A percentile compares a stretch with the other conserved stretches of the same genome.
Conservation (phyloP, 495 filamentous ascomycete genomes). For the Durotheca rogersii region DNA sequence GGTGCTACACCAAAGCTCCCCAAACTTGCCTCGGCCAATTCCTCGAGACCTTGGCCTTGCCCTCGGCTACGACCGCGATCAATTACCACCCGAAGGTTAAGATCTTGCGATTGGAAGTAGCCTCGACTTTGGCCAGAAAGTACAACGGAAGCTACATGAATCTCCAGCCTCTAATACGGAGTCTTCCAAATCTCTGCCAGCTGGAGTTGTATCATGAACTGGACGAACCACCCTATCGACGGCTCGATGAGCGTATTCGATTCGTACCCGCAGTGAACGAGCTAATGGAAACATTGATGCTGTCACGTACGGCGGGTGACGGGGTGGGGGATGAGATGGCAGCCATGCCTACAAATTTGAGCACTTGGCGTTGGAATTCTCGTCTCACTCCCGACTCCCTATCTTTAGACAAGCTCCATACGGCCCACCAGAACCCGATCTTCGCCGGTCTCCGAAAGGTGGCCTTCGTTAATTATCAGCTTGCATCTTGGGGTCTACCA, state of each 20-base stretch:
- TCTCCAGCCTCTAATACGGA: conserved; percentile 42
- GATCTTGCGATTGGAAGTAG: conserved; percentile 66
- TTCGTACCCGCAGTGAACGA: conserved; percentile 60
- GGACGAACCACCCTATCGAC: conserved; percentile 58
- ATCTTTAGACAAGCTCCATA: conserved; percentile 43
- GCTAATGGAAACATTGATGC: conserved; percentile 57
- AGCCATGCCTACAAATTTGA: conserved; percentile 45
- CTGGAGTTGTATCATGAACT: conserved; percentile 56
- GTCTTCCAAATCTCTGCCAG: conserved; percentile 51
- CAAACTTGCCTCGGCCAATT: conserved; percentile 49
- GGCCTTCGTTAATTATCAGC: conserved; percentile 63
- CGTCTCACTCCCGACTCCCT: conserved; percentile 56
- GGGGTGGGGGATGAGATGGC: conserved; percentile 8
- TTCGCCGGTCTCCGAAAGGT: conserved; percentile 63
- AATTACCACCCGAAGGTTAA: conserved; percentile 69
- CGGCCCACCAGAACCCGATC: conserved; percentile 58
- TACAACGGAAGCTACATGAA: conserved; percentile 43
- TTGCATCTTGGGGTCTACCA: conserved; percentile 42
- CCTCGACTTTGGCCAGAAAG: conserved; percentile 30
- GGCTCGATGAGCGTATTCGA: conserved; percentile 48
- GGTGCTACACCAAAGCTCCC: conserved; percentile 47
- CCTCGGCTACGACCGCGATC: conserved; percentile 30
- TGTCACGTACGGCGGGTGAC: conserved; percentile 30
- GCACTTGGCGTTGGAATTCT: conserved; percentile 77
- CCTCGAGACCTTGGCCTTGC: conserved; percentile 25